Conservation (phyloP, 805 yeast species). For the Wickerhamiella domercqiae region DNA sequence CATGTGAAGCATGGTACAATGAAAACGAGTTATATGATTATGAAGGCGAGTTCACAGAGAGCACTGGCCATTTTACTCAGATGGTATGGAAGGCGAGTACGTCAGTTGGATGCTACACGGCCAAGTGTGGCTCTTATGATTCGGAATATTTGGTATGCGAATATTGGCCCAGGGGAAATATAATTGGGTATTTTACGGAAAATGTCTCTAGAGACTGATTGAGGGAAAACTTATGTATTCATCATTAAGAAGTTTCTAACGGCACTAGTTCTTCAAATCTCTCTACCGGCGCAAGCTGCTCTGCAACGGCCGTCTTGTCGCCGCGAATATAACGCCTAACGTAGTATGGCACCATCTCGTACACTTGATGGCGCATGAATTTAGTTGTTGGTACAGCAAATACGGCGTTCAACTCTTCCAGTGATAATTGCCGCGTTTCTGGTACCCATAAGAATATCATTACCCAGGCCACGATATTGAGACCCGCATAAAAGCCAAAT, state of each 20-base stretch:
- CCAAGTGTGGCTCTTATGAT: slow-evolving; percentile 39
- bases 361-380: slow-evolving; percentile 36
- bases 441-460: slow-evolving; percentile 38
- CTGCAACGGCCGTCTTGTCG: neutral
- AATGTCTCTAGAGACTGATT: slow-evolving; percentile 5
- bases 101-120: slow-evolving; percentile 57
- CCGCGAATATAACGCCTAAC: neutral
- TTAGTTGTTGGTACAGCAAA: slow-evolving; percentile 38
- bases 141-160: slow-evolving; percentile 52
- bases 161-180: slow-evolving; percentile 62
- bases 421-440: slow-evolving; percentile 52
- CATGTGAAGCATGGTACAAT: slow-evolving; percentile 58
- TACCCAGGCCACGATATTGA: slow-evolving; percentile 64
- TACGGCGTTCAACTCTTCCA: slow-evolving; percentile 63
- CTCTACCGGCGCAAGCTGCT: neutral
- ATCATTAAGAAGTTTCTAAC: too few relatives aligned
- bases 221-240: neutral
- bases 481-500: slow-evolving; percentile 79
- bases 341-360: slow-evolving; percentile 8
- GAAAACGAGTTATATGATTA: slow-evolving; percentile 43
- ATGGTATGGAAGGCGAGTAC: slow-evolving; percentile 55
- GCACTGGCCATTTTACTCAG: slow-evolving; percentile 73
- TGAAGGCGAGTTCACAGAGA: slow-evolving; percentile 26
- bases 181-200: slow-evolving; percentile 7
- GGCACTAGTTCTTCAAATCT: slow-evolving; percentile 1